Conservation (phyloP, 2,329 filamentous ascomycete genomes). For the Penicillium capsulatum region DNA sequence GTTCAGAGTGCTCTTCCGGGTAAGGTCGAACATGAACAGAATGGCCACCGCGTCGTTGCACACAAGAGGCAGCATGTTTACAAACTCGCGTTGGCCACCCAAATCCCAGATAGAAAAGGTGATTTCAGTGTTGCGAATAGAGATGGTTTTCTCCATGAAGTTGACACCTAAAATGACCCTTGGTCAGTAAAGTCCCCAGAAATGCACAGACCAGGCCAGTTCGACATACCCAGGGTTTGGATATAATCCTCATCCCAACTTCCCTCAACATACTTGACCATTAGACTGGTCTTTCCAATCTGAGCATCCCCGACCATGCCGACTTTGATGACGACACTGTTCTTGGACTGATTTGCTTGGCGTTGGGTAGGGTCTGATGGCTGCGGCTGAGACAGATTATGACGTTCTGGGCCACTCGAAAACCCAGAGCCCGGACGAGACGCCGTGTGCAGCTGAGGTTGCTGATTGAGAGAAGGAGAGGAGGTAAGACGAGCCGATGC, state of each 20-base stretch:
- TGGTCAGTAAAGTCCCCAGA: neutral
- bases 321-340: slow-evolving; percentile 93
- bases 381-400: slow-evolving; percentile 48
- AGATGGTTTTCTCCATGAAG: slow-evolving; percentile 99
- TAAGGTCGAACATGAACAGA: slow-evolving; percentile 99
- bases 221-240: slow-evolving; percentile 73
- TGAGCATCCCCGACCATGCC: slow-evolving; percentile 99
- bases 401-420: slow-evolving; percentile 43
- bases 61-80: slow-evolving; percentile 99
- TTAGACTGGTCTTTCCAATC: slow-evolving; percentile 97
- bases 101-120: slow-evolving; percentile 99
- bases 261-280: slow-evolving; percentile 99
- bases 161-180: slow-evolving; percentile 67
- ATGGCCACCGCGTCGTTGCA: slow-evolving; percentile 99
- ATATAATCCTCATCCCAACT: slow-evolving; percentile 99
- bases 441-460: slow-evolving; percentile 37
- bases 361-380: slow-evolving; percentile 46
- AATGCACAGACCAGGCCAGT: neutral
- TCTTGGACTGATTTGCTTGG: slow-evolving; percentile 44
- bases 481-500: slow-evolving; percentile 39
- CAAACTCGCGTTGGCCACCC: slow-evolving; percentile 95
- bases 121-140: slow-evolving; percentile 98
- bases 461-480: slow-evolving; percentile 39
- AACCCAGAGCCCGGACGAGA: slow-evolving; percentile 50
- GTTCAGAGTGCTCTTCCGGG: slow-evolving; percentile 95